phyloP scores from a whole-genome alignment of 208 protist species.

The Polymyxa betae region DNA sequence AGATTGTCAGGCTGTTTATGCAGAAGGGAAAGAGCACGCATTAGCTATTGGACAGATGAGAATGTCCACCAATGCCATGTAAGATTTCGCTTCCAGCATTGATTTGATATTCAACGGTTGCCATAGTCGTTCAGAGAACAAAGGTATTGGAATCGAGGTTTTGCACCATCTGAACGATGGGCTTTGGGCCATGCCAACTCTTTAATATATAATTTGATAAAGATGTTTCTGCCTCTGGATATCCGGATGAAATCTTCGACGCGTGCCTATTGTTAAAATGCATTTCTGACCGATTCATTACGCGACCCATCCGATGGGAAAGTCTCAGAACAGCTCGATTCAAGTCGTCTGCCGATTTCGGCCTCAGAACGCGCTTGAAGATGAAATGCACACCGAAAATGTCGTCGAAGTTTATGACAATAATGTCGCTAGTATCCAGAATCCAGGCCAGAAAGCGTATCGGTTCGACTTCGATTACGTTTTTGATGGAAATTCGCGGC shows the following conservation, averaged over 20 bases:
- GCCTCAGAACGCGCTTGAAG: slow-evolving; percentile 44
- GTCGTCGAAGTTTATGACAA: slow-evolving; percentile 36
- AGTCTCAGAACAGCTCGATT: neutral
- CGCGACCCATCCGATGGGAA: too few relatives aligned
- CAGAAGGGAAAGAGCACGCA: slow-evolving; percentile 67
- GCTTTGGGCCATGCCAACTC: slow-evolving; percentile 55
- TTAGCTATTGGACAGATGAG: slow-evolving; percentile 62
- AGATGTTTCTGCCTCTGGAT: too few relatives aligned
- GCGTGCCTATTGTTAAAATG: too few relatives aligned
- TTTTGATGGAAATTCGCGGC: neutral
- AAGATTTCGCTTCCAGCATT: neutral
- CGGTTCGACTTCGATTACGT: slow-evolving; percentile 54
- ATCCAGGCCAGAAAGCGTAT: slow-evolving; percentile 1
- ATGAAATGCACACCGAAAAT: neutral
- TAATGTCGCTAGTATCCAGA: slow-evolving; percentile 29
- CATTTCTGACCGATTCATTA: too few relatives aligned
- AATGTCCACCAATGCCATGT: slow-evolving; percentile 63
- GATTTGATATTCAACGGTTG: neutral
- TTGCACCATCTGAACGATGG: slow-evolving; percentile 64
- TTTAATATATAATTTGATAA: neutral
- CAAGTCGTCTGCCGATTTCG: slow-evolving; percentile 57
- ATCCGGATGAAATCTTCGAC: too few relatives aligned
- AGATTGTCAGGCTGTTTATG: slow-evolving; percentile 59
- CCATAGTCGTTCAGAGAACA: slow-evolving; percentile 35
- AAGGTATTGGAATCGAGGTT: slow-evolving; percentile 60